A percentile compares a stretch with the other conserved stretches of the same genome.
Conservation (phyloP, 164 flowering plant genomes). For the Cinnamomum micranthum region DNA sequence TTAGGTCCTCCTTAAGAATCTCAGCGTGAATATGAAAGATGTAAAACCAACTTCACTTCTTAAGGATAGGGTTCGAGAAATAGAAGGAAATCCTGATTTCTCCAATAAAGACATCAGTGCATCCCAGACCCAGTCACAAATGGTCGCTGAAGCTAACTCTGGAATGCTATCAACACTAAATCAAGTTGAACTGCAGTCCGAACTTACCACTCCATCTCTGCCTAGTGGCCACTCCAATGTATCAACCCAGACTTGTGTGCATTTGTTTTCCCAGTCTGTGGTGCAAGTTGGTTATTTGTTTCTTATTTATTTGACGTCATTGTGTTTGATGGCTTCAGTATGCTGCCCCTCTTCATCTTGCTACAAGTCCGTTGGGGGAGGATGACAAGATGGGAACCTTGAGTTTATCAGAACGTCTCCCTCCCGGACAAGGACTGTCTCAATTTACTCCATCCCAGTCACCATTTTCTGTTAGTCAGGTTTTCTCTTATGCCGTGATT, state of each 20-base stretch:
- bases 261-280: background rate
- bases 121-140: slow-evolving; percentile 65
- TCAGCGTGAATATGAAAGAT: slow-evolving; percentile 84
- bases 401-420: slow-evolving; percentile 71
- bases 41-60: slow-evolving; percentile 78
- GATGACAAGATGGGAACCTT: slow-evolving; percentile 79
- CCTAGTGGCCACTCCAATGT: slow-evolving; percentile 56
- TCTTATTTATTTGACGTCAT: background rate
- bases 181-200: slow-evolving; percentile 77
- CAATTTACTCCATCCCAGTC: slow-evolving; percentile 60
- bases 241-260: slow-evolving; percentile 53
- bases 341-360: slow-evolving; percentile 60
- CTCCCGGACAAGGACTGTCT: slow-evolving; percentile 67
- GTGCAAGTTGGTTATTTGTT: background rate
- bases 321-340: slow-evolving; percentile 38
- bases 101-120: slow-evolving; percentile 78
- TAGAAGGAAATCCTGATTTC: slow-evolving; percentile 98
- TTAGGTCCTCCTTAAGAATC: slow-evolving; percentile 87
- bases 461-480: slow-evolving; percentile 66
- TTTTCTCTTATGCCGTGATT: slow-evolving; percentile 11
- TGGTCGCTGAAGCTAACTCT: slow-evolving; percentile 61
- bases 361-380: slow-evolving; percentile 54
- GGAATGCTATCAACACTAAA: slow-evolving; percentile 46
- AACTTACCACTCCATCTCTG: slow-evolving; percentile 52
- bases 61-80: slow-evolving; percentile 71